Evolutionary conservation across 2,329 filamentous ascomycete species (phyloP), one percentile per base, ranked within the genome.

Genomic region (Graphiopsis chlorocephala): DNA sequence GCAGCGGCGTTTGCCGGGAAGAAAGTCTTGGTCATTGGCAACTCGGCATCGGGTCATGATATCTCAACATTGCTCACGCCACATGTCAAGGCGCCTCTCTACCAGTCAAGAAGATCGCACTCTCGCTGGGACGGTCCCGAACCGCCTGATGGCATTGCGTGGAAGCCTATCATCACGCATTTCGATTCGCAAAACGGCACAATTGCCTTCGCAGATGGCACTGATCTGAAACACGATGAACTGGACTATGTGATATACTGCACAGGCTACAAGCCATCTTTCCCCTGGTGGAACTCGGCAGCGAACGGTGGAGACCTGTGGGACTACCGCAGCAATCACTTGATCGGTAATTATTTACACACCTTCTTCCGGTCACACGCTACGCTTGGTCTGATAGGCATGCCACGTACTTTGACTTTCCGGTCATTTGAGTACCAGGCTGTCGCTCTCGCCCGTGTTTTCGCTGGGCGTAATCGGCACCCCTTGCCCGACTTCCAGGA

Each of bases 361-460:
- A 85, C 83, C 0, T 86, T 86, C 71, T 78, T 84, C 58, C 79
- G 76, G 1, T 78, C 81, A 25, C 80, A 80, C 47, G 72, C 78
- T 0, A 83, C 80, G 0, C 73, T 88, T 0, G 85, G 78, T 0
- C 74, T 85, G 12, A 78, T 86, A 0, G 85, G 85, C 0, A 70
- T 85, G 6, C 84, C 83, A 1, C 79, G 83, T 0, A 80, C 80
- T 0, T 71, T 84, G 14, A 85, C 83, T 0, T 86, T 85, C 64
- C 73, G 84, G 7, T 82, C 81, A 38, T 85, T 85, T 66, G 84
- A 86, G 70, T 86, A 86, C 66, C 84, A 86, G 70, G 83, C 82
- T 1, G 75, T 85, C 47, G 83, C 84, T 1, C 72, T 86, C 0
- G 83, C 84, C 3, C 76, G 84, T 2, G 68, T 84, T 0, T 85